Percentiles rank a stretch among this genome's conserved stretches.
Evolutionary conservation across 164 flowering plant species (phyloP).

Genomic region (Cinnamomum chago): DNA sequence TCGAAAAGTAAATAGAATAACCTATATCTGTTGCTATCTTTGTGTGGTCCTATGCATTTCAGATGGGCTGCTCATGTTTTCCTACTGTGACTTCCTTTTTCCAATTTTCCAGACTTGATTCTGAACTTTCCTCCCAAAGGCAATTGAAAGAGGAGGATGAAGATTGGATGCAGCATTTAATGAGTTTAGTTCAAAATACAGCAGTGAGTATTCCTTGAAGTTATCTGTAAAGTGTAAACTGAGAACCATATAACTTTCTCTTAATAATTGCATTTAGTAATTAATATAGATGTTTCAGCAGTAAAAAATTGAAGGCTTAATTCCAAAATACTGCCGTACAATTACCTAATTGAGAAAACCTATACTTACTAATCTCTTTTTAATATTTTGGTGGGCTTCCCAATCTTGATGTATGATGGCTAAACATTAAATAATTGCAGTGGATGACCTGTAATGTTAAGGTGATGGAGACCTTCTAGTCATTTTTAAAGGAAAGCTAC

Average conservation of each 20-base stretch:
- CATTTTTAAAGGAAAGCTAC: no score
- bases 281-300: background rate
- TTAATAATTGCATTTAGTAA: background rate
- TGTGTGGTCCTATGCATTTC: background rate
- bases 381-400: background rate
- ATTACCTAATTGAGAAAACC: background rate
- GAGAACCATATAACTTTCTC: background rate
- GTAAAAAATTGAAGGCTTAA: background rate
- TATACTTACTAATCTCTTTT: background rate
- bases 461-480: no score
- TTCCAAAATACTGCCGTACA: background rate
- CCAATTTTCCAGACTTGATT: conserved; percentile 45
- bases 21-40: conserved; percentile 6
- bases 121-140: conserved; percentile 51
- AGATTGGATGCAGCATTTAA: conserved; percentile 60
- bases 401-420: background rate
- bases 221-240: background rate
- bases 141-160: conserved; percentile 72
- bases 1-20: conserved; percentile 56
- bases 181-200: conserved; percentile 70
- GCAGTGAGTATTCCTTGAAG: conserved; percentile 58
- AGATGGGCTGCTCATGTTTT: conserved; percentile 1
- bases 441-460: background rate
- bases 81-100: background rate
- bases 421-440: background rate